These are phyloP conservation scores for Thielaviopsis populi DNA, from an alignment of 2,329 filamentous ascomycete species.

Conservation along the genomic window DNA sequence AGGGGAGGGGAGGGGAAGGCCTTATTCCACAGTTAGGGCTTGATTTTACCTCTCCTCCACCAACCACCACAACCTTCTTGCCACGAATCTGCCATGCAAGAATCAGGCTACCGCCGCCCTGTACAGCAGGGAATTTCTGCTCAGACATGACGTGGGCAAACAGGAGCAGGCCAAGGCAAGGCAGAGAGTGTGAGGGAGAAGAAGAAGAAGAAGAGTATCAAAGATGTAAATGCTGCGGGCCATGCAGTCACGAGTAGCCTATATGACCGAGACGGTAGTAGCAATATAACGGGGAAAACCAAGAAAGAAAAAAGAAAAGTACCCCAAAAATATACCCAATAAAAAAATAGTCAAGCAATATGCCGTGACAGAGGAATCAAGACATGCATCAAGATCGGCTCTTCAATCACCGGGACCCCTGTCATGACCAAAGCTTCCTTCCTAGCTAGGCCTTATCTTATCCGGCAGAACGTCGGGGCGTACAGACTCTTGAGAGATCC, in stretches of 20 bases:
- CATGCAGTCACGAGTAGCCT: too few species aligned
- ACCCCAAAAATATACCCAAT: not conserved
- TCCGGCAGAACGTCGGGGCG: conserved; percentile 4
- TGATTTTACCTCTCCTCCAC: conserved; percentile 71
- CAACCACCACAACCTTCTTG: conserved; percentile 82
- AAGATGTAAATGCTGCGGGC: too few species aligned
- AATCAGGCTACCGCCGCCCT: conserved; percentile 85
- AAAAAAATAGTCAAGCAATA: not conserved
- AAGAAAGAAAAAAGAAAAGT: too few species aligned
- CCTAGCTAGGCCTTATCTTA: conserved; percentile 7
- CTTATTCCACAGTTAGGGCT: not conserved
- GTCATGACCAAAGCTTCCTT: not conserved
- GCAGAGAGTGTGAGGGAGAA: too few species aligned
- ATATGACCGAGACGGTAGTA: too few species aligned
- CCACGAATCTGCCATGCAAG: conserved; percentile 88
- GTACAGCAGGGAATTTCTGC: conserved; percentile 54
- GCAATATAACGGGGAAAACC: too few species aligned
- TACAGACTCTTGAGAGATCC: not conserved
- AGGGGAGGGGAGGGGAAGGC: conserved; percentile 1
- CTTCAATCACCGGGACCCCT: not conserved
- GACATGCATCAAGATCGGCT: not conserved
- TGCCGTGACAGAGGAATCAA: not conserved
- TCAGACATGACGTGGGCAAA: conserved; percentile 16
- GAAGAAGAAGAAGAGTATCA: too few species aligned
- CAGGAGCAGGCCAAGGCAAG: too few species aligned